These are phyloP conservation scores for Hermanozyma aechmeae DNA, from an alignment of 805 yeast genomes.

Conservation along the genomic window DNA sequence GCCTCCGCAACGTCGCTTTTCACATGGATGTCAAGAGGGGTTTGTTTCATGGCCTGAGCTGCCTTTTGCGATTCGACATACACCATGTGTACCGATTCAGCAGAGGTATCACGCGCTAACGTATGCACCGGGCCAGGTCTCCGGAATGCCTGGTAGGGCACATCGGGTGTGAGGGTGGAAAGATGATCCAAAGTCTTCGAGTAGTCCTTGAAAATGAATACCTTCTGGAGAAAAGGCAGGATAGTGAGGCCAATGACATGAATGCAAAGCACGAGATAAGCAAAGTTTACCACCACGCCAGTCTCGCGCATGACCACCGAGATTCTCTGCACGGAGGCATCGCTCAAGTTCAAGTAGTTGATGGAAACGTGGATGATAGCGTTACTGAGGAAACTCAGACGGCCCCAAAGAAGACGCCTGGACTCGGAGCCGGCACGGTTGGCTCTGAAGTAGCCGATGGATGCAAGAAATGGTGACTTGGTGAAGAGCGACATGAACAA, in stretches of 20 bases:
- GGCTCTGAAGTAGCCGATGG: neutral
- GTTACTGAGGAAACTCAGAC: conserved; percentile 1
- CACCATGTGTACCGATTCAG: conserved; percentile 8
- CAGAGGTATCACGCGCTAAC: conserved; percentile 4
- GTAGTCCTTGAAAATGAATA: conserved; percentile 11
- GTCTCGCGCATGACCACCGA: conserved; percentile 6
- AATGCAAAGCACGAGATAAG: conserved; percentile 16
- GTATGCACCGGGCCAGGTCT: conserved; percentile 4
- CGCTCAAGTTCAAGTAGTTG: conserved; percentile 3
- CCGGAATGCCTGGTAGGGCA: conserved; percentile 10
- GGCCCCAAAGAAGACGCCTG: too few species aligned
- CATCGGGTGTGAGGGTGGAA: conserved; percentile 12
- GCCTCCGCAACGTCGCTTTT: conserved; percentile 1
- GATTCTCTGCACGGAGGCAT: conserved; percentile 1
- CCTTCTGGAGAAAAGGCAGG: conserved; percentile 9
- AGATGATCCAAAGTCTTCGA: conserved; percentile 14
- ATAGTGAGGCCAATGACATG: conserved; percentile 16
- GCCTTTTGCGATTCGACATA: conserved; percentile 5
- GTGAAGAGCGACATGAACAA: conserved; percentile 1
- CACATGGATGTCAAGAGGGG: conserved; percentile 3
- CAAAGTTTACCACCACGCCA: conserved; percentile 8
- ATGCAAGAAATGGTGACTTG: conserved; percentile 1
- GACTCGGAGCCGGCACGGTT: too few species aligned
- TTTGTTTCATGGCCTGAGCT: neutral
- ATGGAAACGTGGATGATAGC: conserved; percentile 1